phyloP scores from a whole-genome alignment of 2,329 filamentous ascomycete genomes.

The Colletotrichum acutatum region DNA sequence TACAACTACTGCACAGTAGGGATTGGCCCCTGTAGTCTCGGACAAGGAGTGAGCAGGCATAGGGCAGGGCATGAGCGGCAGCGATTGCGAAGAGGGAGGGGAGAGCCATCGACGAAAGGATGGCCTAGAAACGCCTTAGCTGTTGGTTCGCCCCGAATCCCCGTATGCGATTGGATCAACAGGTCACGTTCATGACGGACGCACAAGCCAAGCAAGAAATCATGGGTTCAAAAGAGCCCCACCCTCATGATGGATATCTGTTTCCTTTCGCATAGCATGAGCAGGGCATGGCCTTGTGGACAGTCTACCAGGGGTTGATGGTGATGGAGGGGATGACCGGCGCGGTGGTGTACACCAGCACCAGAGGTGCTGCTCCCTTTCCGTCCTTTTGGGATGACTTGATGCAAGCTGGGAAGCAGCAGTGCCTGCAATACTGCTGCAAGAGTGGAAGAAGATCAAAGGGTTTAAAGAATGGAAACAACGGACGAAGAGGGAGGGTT shows the following conservation, averaged over 20 bases:
- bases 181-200: constrained; percentile 12
- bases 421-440: constrained; percentile 1
- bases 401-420: background rate
- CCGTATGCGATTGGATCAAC: constrained; percentile 24
- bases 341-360: constrained; percentile 8
- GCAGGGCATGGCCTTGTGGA: constrained; percentile 23
- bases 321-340: background rate
- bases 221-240: constrained; percentile 32
- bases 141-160: constrained; percentile 9
- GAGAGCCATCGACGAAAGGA: background rate
- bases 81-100: constrained; percentile 1
- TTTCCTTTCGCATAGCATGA: constrained; percentile 8
- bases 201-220: constrained; percentile 30
- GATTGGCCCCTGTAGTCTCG: background rate
- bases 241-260: constrained; percentile 5
- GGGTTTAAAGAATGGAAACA: constrained; percentile 2
- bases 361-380: constrained; percentile 4
- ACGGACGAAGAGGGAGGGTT: constrained; percentile 10
- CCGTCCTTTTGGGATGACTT: constrained; percentile 17
- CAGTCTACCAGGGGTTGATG: background rate
- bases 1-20: background rate
- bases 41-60: background rate
- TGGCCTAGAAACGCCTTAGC: constrained; percentile 18
- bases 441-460: background rate
- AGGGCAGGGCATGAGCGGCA: background rate